phyloP scores from a whole-genome alignment of 768 basidiomycete species.

The Rhodotorula graminis region DNA sequence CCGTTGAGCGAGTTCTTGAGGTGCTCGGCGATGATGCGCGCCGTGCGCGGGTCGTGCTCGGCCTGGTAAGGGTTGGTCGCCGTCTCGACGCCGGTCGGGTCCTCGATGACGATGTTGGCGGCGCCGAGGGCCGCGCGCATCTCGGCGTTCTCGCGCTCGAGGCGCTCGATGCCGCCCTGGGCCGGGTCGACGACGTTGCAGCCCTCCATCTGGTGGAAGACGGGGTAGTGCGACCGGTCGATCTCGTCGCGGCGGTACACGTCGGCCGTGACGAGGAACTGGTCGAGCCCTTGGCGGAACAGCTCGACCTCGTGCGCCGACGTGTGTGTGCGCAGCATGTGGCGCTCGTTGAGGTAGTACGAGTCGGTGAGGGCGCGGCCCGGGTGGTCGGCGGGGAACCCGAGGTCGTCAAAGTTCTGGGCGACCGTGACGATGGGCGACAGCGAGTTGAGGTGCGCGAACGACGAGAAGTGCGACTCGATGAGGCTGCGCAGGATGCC shows the following conservation, averaged over 20 bases:
- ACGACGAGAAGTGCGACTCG: slow-evolving; percentile 71
- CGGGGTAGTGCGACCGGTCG: slow-evolving; percentile 90
- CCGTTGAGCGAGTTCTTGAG: slow-evolving; percentile 85
- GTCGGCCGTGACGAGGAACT: slow-evolving; percentile 90
- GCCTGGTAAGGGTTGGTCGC: slow-evolving; percentile 72
- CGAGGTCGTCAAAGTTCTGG: slow-evolving; percentile 95
- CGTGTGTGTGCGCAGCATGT: slow-evolving; percentile 95
- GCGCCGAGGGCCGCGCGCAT: slow-evolving; percentile 59
- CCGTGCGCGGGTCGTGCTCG: slow-evolving; percentile 66
- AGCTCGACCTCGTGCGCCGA: slow-evolving; percentile 97
- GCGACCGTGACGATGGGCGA: slow-evolving; percentile 83
- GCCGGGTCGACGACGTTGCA: slow-evolving; percentile 63
- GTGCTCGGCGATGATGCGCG: slow-evolving; percentile 71
- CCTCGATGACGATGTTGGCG: slow-evolving; percentile 80
- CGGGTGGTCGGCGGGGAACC: slow-evolving; percentile 88
- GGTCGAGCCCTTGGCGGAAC: slow-evolving; percentile 63
- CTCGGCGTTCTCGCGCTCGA: slow-evolving; percentile 64
- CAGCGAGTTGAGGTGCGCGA: slow-evolving; percentile 57
- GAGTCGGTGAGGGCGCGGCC: slow-evolving; percentile 84
- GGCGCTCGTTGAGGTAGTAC: slow-evolving; percentile 85
- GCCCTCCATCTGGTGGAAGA: slow-evolving; percentile 98
- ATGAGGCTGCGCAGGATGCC: slow-evolving; percentile 69
- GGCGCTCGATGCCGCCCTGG: slow-evolving; percentile 53
- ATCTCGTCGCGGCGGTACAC: slow-evolving; percentile 98
- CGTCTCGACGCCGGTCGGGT: slow-evolving; percentile 66